phyloP scores from a whole-genome alignment of 176 grass and related monocot species.

The Tillandsia leiboldiana region DNA sequence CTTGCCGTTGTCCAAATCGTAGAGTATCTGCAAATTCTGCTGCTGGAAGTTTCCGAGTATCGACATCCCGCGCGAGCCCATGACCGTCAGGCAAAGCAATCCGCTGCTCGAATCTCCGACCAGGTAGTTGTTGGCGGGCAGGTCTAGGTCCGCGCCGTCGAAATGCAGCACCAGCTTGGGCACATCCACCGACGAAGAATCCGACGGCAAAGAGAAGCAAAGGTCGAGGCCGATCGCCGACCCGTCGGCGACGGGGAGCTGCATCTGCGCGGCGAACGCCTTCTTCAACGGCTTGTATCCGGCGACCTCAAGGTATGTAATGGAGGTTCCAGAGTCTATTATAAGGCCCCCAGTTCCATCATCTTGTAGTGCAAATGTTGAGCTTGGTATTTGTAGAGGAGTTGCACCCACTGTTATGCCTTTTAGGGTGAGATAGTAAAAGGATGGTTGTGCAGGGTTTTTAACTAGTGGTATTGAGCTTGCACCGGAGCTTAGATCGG shows the following conservation, averaged over 20 bases:
- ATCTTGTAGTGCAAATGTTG: constrained; percentile 17
- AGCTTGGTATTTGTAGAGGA: constrained; percentile 26
- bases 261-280: constrained; percentile 36
- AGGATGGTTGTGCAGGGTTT: neutral
- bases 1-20: constrained; percentile 40
- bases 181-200: constrained; percentile 8
- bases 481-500: constrained; percentile 8
- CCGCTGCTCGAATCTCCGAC: neutral
- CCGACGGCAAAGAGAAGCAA: constrained; percentile 48
- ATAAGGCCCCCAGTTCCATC: constrained; percentile 36
- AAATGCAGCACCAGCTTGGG: constrained; percentile 47
- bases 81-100: constrained; percentile 12
- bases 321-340: constrained; percentile 48
- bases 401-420: constrained; percentile 40
- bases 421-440: constrained; percentile 35
- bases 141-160: constrained; percentile 32
- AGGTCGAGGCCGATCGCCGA: constrained; percentile 19
- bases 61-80: neutral
- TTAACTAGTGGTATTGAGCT: constrained; percentile 20
- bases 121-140: constrained; percentile 32
- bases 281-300: constrained; percentile 18
- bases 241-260: constrained; percentile 20
- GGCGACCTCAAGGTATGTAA: constrained; percentile 26
- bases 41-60: constrained; percentile 49
- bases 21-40: constrained; percentile 49